Percentiles rank a stretch among this genome's conserved stretches.
Conservation (phyloP, 2,329 filamentous ascomycete species). For the Amesomyces nigricolor region DNA sequence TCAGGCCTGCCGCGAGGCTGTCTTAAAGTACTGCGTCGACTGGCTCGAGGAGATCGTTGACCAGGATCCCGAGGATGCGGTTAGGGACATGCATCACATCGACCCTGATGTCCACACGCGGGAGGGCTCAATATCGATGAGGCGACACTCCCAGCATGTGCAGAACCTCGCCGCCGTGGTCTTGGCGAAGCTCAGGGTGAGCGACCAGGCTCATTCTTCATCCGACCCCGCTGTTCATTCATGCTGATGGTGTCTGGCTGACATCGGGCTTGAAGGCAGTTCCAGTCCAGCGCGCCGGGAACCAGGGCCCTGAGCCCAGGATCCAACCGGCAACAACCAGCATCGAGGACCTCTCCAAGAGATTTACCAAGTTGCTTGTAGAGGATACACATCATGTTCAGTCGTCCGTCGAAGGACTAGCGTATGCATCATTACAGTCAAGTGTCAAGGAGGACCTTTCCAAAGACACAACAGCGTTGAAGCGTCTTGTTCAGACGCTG, state of each 20-base stretch:
- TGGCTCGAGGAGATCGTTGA: slow-evolving; percentile 84
- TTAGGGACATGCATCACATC: slow-evolving; percentile 43
- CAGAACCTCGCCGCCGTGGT: slow-evolving; percentile 67
- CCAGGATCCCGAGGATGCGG: slow-evolving; percentile 57
- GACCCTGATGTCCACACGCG: slow-evolving; percentile 54
- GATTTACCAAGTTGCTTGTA: slow-evolving; percentile 62
- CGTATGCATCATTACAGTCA: slow-evolving; percentile 82
- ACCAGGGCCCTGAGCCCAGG: slow-evolving; percentile 35
- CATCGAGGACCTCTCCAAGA: slow-evolving; percentile 59
- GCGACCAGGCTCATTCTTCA: slow-evolving; percentile 29
- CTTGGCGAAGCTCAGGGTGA: slow-evolving; percentile 68
- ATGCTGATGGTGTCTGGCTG: slow-evolving; percentile 41
- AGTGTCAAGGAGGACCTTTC: slow-evolving; percentile 77
- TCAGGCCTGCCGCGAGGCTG: slow-evolving; percentile 71
- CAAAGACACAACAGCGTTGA: slow-evolving; percentile 62
- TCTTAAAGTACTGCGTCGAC: slow-evolving; percentile 75
- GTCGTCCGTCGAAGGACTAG: slow-evolving; percentile 81
- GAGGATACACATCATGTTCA: slow-evolving; percentile 54
- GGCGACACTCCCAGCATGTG: slow-evolving; percentile 55
- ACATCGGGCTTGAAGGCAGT: slow-evolving; percentile 50
- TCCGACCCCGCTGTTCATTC: slow-evolving; percentile 15
- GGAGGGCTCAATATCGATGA: slow-evolving; percentile 54
- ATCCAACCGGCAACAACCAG: slow-evolving; percentile 52
- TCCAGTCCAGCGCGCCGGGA: slow-evolving; percentile 41
- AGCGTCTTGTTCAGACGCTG: slow-evolving; percentile 61